Base-by-base conservation (phyloP, 371 early-diverging fungal genomes). In the Rhizopus delemar region DNA sequence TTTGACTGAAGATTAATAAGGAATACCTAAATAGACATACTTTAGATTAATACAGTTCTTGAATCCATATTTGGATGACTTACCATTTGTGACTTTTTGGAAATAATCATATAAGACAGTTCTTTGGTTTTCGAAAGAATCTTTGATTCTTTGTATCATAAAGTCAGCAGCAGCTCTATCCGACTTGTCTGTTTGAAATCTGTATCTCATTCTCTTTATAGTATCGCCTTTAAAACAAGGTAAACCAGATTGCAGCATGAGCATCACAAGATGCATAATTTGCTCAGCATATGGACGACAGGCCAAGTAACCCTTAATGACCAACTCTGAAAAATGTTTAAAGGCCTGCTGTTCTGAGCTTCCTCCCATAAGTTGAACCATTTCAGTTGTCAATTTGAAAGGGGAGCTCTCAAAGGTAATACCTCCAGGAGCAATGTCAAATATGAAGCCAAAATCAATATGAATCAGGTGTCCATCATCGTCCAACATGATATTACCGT, bases 401-500 rank as follows among this genome's bases (percentile, higher is more conserved):
- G 99, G 99, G 0, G 95, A 89, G 9, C 86, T 89, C 74, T 99
- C 99, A 70, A 99, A 94, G 28, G 90, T 96, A 56, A 96, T 90
- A 15, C 99, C 99, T 57, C 99, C 99, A 3, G 99, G 99, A 8
- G 98, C 93, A 57, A 99, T 99, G 60, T 97, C 99, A 50, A 99
- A 84, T 55, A 99, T 99, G 71, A 99, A 99, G 8, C 99, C 99
- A 74, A 99, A 99, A 74, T 99, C 99, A 57, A 99, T 99, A 71
- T 99, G 99, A 62, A 99, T 84, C 29, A 99, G 88, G 71, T 98
- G 97, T 0, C 99, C 99, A 51, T 90, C 82, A 56, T 94, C 92
- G 65, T 99, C 98, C 58, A 99, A 75, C 99, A 99, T 98, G 60
- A 99, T 98, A 73, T 99, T 99, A 50, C 99, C 99, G 72, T 99